Conservation (phyloP, 2,329 filamentous ascomycete genomes). For the Calonectria pseudoturangicola region DNA sequence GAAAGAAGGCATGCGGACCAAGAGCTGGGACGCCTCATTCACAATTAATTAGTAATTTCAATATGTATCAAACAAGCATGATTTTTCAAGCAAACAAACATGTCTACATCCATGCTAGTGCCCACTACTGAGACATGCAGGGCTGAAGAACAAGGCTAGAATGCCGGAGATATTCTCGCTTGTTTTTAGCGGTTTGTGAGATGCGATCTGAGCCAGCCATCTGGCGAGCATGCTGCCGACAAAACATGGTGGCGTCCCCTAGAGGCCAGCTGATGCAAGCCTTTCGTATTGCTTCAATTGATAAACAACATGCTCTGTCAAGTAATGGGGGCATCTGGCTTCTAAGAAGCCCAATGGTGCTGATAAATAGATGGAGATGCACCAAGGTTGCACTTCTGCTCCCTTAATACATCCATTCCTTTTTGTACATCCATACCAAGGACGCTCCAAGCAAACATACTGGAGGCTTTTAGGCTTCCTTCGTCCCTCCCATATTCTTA, state of each 20-base stretch:
- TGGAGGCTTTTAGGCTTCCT: neutral
- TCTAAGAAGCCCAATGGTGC: neutral
- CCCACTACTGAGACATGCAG: neutral
- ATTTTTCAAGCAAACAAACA: neutral
- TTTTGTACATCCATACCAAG: too few species aligned
- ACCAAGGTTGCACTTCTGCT: too few species aligned
- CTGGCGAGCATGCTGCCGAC: neutral
- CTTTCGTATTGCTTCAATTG: neutral
- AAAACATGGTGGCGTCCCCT: neutral
- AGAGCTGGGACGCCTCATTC: constrained; percentile 63
- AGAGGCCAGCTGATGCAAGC: constrained; percentile 8
- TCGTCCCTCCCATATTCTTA: neutral
- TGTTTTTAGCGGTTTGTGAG: constrained; percentile 12
- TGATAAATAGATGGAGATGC: neutral
- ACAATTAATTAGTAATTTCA: constrained; percentile 53
- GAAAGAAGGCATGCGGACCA: constrained; percentile 58
- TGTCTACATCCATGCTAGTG: constrained; percentile 18
- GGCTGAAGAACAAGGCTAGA: constrained; percentile 12
- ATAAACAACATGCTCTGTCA: neutral
- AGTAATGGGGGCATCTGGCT: neutral
- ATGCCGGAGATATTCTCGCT: constrained; percentile 4
- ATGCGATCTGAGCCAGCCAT: constrained; percentile 10
- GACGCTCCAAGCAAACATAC: too few species aligned
- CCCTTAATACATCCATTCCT: neutral
- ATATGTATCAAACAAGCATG: constrained; percentile 17